A percentile compares a stretch with the other conserved stretches of the same genome.
Evolutionary conservation across 257 asterid species (phyloP).

Genomic region (Striga asiatica): DNA sequence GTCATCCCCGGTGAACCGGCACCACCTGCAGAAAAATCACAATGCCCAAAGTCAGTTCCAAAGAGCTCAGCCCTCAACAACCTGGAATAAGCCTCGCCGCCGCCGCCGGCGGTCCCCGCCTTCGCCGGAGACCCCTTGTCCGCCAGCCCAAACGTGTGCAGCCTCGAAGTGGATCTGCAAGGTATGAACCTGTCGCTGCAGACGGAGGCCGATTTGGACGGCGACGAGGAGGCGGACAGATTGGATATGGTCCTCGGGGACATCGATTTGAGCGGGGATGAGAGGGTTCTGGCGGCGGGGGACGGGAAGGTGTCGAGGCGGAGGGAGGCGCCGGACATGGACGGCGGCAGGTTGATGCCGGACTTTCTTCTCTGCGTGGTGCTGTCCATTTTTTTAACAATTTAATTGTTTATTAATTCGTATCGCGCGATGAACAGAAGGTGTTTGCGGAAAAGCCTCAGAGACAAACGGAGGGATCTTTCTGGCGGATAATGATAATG

Average conservation of each 20-base stretch:
- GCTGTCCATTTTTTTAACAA: slow-evolving; percentile 38
- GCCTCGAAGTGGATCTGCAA: slow-evolving; percentile 93
- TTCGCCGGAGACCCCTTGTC: slow-evolving; percentile 76
- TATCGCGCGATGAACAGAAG: not conserved
- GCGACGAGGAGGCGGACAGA: slow-evolving; percentile 64
- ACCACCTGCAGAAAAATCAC: slow-evolving; percentile 73
- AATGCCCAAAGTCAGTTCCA: slow-evolving; percentile 77
- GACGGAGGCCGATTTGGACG: slow-evolving; percentile 42
- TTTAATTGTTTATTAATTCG: not conserved
- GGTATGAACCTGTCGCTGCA: slow-evolving; percentile 97
- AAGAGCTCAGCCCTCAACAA: slow-evolving; percentile 78
- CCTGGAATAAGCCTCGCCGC: slow-evolving; percentile 66
- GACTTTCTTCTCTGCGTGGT: slow-evolving; percentile 47
- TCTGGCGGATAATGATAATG: not conserved
- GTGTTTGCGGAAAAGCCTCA: slow-evolving; percentile 12
- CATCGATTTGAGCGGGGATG: slow-evolving; percentile 79
- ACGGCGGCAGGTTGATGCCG: slow-evolving; percentile 60
- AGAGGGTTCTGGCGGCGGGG: slow-evolving; percentile 22
- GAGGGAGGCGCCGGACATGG: slow-evolving; percentile 57
- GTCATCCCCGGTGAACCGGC: slow-evolving; percentile 47
- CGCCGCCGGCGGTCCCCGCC: slow-evolving; percentile 44
- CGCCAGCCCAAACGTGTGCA: slow-evolving; percentile 80
- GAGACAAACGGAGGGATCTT: not conserved
- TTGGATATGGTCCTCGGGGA: slow-evolving; percentile 88
- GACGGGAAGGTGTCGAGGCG: not conserved